A percentile compares a stretch with the other conserved stretches of the same genome.
These are phyloP conservation scores for Rutstroemia sp. DNA, from an alignment of 2,329 filamentous ascomycete species.

Conservation along the genomic window DNA sequence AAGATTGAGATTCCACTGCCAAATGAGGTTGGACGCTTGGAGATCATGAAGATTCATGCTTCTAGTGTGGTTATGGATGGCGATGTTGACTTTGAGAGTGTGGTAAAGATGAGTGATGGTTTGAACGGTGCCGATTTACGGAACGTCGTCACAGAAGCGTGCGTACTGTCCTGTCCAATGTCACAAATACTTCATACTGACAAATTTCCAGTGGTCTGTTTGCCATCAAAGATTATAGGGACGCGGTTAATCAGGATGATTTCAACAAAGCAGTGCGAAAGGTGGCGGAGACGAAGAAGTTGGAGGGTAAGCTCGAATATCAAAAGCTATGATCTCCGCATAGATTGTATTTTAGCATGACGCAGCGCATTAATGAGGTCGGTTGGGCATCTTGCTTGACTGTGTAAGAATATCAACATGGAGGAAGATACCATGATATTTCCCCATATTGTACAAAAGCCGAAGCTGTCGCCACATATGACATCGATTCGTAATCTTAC, in stretches of 20 bases:
- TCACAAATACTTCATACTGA: conserved; percentile 21
- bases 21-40: conserved; percentile 91
- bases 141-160: conserved; percentile 98
- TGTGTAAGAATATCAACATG: conserved; percentile 27
- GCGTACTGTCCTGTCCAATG: conserved; percentile 37
- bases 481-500: not conserved
- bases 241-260: conserved; percentile 94
- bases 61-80: conserved; percentile 80
- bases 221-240: conserved; percentile 96
- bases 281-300: conserved; percentile 94
- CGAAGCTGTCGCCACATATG: not conserved
- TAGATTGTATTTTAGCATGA: conserved; percentile 19
- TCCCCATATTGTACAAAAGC: not conserved
- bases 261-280: conserved; percentile 99
- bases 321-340: conserved; percentile 66
- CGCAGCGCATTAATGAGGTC: conserved; percentile 18
- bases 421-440: not conserved
- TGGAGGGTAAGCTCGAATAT: conserved; percentile 97
- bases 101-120: conserved; percentile 99
- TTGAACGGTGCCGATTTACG: conserved; percentile 95
- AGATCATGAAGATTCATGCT: conserved; percentile 97
- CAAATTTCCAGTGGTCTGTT: conserved; percentile 65
- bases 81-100: conserved; percentile 96
- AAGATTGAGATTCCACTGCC: conserved; percentile 98
- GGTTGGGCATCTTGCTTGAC: conserved; percentile 19